Percentiles rank a stretch among this genome's conserved stretches.
These are phyloP conservation scores for Ensete ventricosum DNA, from an alignment of 176 grass and related monocot genomes.

Conservation along the genomic window DNA sequence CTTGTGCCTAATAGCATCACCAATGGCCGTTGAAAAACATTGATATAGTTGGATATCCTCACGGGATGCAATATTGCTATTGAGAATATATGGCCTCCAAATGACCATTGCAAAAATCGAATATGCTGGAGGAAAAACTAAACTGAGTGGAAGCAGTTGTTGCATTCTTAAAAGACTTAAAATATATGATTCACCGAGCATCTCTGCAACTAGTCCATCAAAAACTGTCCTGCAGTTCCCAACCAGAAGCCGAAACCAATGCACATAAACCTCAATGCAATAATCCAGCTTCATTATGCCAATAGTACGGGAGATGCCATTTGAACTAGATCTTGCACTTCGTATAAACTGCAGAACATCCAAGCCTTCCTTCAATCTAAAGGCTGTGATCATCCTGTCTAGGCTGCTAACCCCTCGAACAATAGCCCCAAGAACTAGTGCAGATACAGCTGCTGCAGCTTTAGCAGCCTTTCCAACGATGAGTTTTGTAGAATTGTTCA, in stretches of 20 bases:
- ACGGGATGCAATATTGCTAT: constrained; percentile 28
- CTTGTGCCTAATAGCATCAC: constrained; percentile 69
- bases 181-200: constrained; percentile 80
- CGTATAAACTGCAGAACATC: constrained; percentile 68
- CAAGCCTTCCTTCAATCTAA: constrained; percentile 90
- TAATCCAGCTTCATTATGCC: constrained; percentile 51
- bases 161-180: constrained; percentile 92
- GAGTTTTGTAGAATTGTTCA: constrained; percentile 47
- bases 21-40: constrained; percentile 51
- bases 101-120: constrained; percentile 90
- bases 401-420: constrained; percentile 75
- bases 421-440: constrained; percentile 73
- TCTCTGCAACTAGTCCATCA: constrained; percentile 81
- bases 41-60: constrained; percentile 73
- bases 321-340: constrained; percentile 56
- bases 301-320: constrained; percentile 58
- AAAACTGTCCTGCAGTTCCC: constrained; percentile 81
- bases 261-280: constrained; percentile 63
- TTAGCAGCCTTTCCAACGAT: constrained; percentile 62
- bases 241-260: constrained; percentile 85
- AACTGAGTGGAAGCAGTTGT: constrained; percentile 56
- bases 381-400: constrained; percentile 64
- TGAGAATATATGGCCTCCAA: constrained; percentile 80
- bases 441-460: constrained; percentile 77
- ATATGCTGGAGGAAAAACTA: constrained; percentile 71